Percentiles rank a stretch among this genome's conserved stretches.
Conservation (phyloP, 805 yeast species). For the Ogataea ganodermae region DNA sequence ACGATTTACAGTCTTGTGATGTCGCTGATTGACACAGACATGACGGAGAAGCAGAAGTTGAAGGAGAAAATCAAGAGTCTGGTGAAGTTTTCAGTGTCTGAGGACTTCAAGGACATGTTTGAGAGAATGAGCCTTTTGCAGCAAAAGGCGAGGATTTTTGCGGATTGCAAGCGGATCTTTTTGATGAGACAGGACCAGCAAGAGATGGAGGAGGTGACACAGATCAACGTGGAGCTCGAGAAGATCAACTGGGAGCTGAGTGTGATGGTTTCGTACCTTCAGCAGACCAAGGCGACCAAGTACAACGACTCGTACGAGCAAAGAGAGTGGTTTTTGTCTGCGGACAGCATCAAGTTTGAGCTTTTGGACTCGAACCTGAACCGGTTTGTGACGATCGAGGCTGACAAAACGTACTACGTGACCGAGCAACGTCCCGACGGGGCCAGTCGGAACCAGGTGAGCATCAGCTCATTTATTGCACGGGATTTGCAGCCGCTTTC, state of each 20-base stretch:
- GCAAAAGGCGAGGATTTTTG: conserved; percentile 23
- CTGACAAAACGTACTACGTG: conserved; percentile 61
- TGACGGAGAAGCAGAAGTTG: conserved; percentile 41
- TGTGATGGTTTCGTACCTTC: conserved; percentile 31
- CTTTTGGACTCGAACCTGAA: conserved; percentile 58
- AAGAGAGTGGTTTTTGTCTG: conserved; percentile 58
- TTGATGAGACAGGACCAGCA: conserved; percentile 16
- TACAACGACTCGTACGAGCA: conserved; percentile 39
- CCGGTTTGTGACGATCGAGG: conserved; percentile 74
- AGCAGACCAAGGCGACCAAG: conserved; percentile 30
- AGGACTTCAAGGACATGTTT: conserved; percentile 26
- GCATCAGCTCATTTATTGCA: conserved; percentile 68
- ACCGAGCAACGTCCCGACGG: conserved; percentile 69
- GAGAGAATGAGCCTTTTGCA: conserved; percentile 24
- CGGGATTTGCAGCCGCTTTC: conserved; percentile 63
- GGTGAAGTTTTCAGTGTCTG: conserved; percentile 31
- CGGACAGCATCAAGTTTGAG: conserved; percentile 73
- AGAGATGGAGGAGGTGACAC: conserved; percentile 9
- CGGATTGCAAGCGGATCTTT: conserved; percentile 26
- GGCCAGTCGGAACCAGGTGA: conserved; percentile 63
- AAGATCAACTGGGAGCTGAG: conserved; percentile 26
- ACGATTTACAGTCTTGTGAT: conserved; percentile 51
- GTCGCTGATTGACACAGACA: conserved; percentile 42
- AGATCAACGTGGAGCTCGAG: conserved; percentile 33
- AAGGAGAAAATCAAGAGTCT: conserved; percentile 39